Evolutionary conservation across 306 rosid species (phyloP), one percentile per base, ranked within the genome.

Genomic region (Calophaca sinica): DNA sequence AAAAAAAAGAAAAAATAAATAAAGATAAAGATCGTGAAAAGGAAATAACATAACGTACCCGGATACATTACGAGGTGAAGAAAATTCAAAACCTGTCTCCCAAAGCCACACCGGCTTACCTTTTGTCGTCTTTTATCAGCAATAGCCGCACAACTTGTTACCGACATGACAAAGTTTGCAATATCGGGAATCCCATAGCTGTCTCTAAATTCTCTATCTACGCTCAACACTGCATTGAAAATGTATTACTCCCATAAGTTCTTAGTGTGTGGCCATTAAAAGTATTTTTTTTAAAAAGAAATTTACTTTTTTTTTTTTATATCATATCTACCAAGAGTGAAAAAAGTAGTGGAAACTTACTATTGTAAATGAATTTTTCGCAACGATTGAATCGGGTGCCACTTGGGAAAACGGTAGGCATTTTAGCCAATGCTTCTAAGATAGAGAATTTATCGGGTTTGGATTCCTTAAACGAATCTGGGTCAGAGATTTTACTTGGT

Each of bases 321-420:
- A n/a, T n/a, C n/a, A n/a, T n/a, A n/a, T n/a, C n/a, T n/a, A n/a
- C n/a, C n/a, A n/a, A n/a, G n/a, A n/a, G n/a, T n/a, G n/a, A 3
- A 32, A 12, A 20, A 52, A 38, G 38, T 11, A 15, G 51, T 0
- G 9, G 20, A 38, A 46, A 45, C 70, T 61, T 26, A 74, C 79
- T 2, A 11, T 35, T 0, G n/a, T 73, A 73, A 3, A 60, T 32
- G 13, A 35, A 0, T 26, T 10, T 10, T 1, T 61, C 38, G 0
- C 1, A 4, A 6, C 3, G 5, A 3, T 14, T 35, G 13, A 61
- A 48, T 15, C 11, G 38, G 33, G n/a, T 1, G 39, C 78, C 39
- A 73, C 70, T 73, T 3, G 7, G 49, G 39, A 73, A 73, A 48
- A 51, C 62, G 0, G 70, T 48, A 61, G 78, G 79, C 63, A 11